Base-by-base conservation (phyloP, 1,139 yeast species). In the Debaryomyces singareniensis region DNA sequence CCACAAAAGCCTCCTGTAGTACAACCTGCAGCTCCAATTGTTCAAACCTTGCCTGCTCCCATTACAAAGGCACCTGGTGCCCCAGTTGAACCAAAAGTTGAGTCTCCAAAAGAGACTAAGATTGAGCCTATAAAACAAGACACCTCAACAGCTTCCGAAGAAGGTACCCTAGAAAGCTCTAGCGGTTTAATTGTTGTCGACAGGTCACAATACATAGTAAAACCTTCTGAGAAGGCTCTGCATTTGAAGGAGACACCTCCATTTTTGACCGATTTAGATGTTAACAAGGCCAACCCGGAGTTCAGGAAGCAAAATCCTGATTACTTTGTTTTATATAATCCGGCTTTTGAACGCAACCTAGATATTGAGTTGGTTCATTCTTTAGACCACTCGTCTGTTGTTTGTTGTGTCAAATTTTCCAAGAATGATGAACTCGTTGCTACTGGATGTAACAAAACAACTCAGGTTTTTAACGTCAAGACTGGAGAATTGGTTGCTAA, bases 391-490 rank as follows among this genome's bases (percentile, higher is more conserved):
- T 75, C 87, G 13, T 83, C 95, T 2, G 97, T 89, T 27, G 97
- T 89, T 33, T 91, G 98, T 63, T 91, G 98, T 60, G 97, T 91
- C 34, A 71, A 95, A 39, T 91, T 91, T 64, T 81, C 91, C 39
- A 79, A 79, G 44, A 95, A 87, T 55, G 97, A 97, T 40, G 84
- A 85, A 58, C 85, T 75, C 53, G 72, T 91, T 46, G 98, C 98
- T 15, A 91, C 98, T 15, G 98, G 98, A 27, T 89, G 97, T 64
- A 91, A 91, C 63, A 86, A 91, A 53, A 78, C 94, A 26, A 94
- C 97, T 6, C 96, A 87, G 57, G 95, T 91, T 37, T 91, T 81
- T 60, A 84, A 83, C 44, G 96, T 89, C 28, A 82, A 83, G 48
- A 83, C 95, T 16, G 98, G 98, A 43, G 93, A 85, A 49, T 68